Conservation (phyloP, 176 grass and related monocot species). For the Avena sativa region DNA sequence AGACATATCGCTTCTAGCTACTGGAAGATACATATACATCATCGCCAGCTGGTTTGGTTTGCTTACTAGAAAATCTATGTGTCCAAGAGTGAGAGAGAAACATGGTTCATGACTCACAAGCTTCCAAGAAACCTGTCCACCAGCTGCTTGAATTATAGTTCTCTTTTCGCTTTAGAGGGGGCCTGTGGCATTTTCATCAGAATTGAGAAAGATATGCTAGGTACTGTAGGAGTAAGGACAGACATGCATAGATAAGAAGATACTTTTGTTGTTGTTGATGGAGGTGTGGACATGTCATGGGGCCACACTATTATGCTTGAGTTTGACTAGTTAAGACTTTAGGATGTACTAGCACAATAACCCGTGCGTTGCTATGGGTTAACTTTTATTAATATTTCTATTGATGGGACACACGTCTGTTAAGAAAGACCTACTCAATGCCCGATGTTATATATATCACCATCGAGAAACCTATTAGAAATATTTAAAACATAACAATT, state of each 20-base stretch:
- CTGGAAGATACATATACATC: not conserved
- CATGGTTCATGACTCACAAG: not conserved
- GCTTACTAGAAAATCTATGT: not conserved
- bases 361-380: no score
- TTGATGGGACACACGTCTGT: no score
- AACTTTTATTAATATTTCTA: no score
- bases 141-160: not conserved
- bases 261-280: not conserved
- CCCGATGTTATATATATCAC: no score
- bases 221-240: not conserved
- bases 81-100: not conserved
- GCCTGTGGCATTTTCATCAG: not conserved
- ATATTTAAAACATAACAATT: no score
- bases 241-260: not conserved
- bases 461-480: no score
- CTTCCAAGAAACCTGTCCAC: not conserved
- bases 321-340: not conserved
- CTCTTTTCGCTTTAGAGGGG: conserved; percentile 14
- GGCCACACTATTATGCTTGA: not conserved
- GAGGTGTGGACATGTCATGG: not conserved
- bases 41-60: not conserved
- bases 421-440: no score
- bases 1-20: not conserved
- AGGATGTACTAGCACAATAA: not conserved
- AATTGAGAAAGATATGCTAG: not conserved